Evolutionary conservation across 75 land plant species (phyloP).

Genomic region (Picea glauca): DNA sequence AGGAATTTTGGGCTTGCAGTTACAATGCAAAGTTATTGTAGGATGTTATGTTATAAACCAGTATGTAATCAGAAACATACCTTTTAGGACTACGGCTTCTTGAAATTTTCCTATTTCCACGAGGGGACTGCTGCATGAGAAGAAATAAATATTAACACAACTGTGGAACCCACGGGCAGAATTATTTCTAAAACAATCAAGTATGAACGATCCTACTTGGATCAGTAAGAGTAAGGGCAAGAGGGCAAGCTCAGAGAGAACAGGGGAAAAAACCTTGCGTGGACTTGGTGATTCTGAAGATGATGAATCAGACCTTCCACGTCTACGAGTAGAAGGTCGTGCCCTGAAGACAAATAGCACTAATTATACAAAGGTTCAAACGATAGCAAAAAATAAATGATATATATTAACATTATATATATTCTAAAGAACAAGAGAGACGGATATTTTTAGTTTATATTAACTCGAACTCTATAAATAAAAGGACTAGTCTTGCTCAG

Average conservation of each 20-base stretch:
- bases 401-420: not conserved
- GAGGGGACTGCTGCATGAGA: slow-evolving; percentile 11
- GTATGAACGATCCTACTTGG: not conserved
- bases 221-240: not conserved
- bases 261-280: slow-evolving; percentile 27
- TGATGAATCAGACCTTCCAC: slow-evolving; percentile 82
- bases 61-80: slow-evolving; percentile 23
- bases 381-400: no score
- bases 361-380: not conserved
- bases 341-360: slow-evolving; percentile 36
- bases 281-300: slow-evolving; percentile 80
- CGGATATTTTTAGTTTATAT: not conserved
- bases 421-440: not conserved
- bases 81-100: slow-evolving; percentile 89
- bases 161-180: not conserved
- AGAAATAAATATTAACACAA: not conserved
- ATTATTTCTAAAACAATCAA: not conserved
- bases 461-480: no score
- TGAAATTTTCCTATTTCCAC: slow-evolving; percentile 59
- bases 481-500: no score
- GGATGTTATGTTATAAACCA: not conserved
- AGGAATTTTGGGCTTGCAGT: not conserved
- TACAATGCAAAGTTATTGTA: not conserved
- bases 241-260: not conserved
- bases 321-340: slow-evolving; percentile 61